Evolutionary conservation across 371 early-diverging fungal species (phyloP), one percentile per base, ranked within the genome.

Genomic region (Rhizomucor pusillus): DNA sequence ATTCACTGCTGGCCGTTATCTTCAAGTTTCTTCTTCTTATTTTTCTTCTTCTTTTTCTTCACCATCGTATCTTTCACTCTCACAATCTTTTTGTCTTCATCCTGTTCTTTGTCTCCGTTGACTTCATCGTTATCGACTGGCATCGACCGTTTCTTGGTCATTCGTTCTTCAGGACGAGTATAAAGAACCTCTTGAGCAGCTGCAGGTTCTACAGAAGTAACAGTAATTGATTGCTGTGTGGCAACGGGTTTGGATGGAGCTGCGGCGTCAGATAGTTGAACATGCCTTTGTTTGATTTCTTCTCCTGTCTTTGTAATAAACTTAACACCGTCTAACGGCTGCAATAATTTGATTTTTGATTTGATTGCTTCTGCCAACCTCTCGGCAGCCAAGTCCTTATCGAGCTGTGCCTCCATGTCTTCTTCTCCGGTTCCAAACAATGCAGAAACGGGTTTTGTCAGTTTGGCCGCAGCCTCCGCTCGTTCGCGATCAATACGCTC

Each of bases 341-440:
- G 57, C 0, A 59, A 40, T 4, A 56, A 43, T 40, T 65, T 72
- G 20, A 67, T 34, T 0, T 65, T 67, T 5, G 65, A 50, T 37
- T 67, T 60, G 6, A 77, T 66, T 16, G 53, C 49, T 36, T 60
- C 57, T 12, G 60, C 73, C 3, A 79, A 57, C 7, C 61, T 60
- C 9, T 71, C 23, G 55, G 63, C 43, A 46, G 65, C 0, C 64
- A 70, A 14, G 51, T 67, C 40, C 24, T 53, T 43, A 12, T 43
- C 36, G 16, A 36, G n/a, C 18, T 22, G 23, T 19, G 16, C 52
- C 14, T 50, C 46, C 2, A 52, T 6, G 4, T 34, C 19, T 3
- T 56, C 39, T 29, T 29, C 29, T 7, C 29, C 29, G 29, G 5
- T 29, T 6, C 80, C 80, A 58, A 85, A 86, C 46, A 86, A 63